Percentiles rank a stretch among this genome's conserved stretches.
phyloP scores from a whole-genome alignment of 345 rosid genomes.

The Melastoma malabathricum region DNA sequence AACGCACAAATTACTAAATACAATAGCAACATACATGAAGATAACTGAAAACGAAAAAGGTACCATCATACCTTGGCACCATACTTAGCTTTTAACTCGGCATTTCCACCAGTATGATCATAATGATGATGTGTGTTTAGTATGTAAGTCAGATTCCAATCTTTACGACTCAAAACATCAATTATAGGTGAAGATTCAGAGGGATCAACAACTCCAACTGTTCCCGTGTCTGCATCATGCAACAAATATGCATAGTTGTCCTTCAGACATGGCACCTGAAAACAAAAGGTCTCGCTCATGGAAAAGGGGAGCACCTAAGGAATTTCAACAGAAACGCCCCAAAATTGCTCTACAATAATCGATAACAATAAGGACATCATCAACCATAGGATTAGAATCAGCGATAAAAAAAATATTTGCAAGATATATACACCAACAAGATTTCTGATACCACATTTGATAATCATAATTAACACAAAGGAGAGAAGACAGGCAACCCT shows the following conservation, averaged over 20 bases:
- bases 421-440: too few relatives aligned
- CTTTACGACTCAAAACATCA: constrained; percentile 67
- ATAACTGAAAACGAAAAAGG: constrained; percentile 3
- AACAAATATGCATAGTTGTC: constrained; percentile 92
- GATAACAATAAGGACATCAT: too few relatives aligned
- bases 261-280: constrained; percentile 80
- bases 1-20: neutral
- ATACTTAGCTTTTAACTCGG: constrained; percentile 83
- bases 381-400: too few relatives aligned
- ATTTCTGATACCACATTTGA: too few relatives aligned
- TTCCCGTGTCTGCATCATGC: constrained; percentile 89
- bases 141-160: constrained; percentile 79
- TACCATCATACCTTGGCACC: constrained; percentile 85
- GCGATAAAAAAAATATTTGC: too few relatives aligned
- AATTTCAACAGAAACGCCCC: neutral
- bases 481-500: neutral
- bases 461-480: neutral
- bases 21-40: neutral
- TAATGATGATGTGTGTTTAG: constrained; percentile 90
- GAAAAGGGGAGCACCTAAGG: neutral
- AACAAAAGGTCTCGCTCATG: constrained; percentile 2
- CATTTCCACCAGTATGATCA: constrained; percentile 86
- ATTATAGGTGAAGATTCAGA: constrained; percentile 79
- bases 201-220: constrained; percentile 99
- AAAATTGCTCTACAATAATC: neutral